These are phyloP conservation scores for Ophiostoma pallidulum DNA, from an alignment of 2,329 filamentous ascomycete species.

Conservation along the genomic window DNA sequence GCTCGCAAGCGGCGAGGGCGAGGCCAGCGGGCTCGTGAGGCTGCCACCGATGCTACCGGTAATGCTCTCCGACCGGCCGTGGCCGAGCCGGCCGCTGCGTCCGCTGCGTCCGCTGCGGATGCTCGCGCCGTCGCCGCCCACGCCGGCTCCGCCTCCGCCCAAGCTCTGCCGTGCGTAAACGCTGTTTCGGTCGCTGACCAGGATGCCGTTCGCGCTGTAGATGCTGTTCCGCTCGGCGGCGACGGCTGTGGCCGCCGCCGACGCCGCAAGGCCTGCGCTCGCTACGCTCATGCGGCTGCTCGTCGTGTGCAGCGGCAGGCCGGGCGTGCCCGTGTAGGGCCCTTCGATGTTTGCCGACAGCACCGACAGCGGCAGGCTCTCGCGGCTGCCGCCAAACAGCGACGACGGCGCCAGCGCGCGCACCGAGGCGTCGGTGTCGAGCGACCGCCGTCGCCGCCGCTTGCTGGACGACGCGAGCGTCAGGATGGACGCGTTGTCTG, in stretches of 20 bases:
- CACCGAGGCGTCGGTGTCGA: slow-evolving; percentile 80
- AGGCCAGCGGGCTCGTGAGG: slow-evolving; percentile 52
- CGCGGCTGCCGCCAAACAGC: slow-evolving; percentile 71
- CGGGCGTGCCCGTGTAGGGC: slow-evolving; percentile 31
- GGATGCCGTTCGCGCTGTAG: slow-evolving; percentile 64
- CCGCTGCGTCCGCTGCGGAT: slow-evolving; percentile 76
- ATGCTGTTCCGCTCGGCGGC: slow-evolving; percentile 63
- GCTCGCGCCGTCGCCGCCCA: slow-evolving; percentile 56
- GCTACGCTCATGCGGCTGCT: slow-evolving; percentile 22
- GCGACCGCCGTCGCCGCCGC: slow-evolving; percentile 63
- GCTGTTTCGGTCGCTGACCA: slow-evolving; percentile 71
- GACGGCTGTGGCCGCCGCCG: slow-evolving; percentile 28
- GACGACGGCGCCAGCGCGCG: slow-evolving; percentile 76
- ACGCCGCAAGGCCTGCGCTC: slow-evolving; percentile 1
- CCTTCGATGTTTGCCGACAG: slow-evolving; percentile 60
- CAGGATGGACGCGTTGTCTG: slow-evolving; percentile 77
- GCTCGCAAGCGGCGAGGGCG: slow-evolving; percentile 42
- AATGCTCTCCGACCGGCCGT: slow-evolving; percentile 73
- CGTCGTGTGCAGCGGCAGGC: slow-evolving; percentile 40
- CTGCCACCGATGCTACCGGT: slow-evolving; percentile 59
- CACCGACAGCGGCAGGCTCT: slow-evolving; percentile 69
- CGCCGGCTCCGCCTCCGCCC: slow-evolving; percentile 23
- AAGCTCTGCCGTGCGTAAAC: slow-evolving; percentile 48
- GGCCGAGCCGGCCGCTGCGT: slow-evolving; percentile 66
- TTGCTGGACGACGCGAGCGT: slow-evolving; percentile 78